These are phyloP conservation scores for Polytolypa hystricis DNA, from an alignment of 2,329 filamentous ascomycete genomes.

Conservation along the genomic window DNA sequence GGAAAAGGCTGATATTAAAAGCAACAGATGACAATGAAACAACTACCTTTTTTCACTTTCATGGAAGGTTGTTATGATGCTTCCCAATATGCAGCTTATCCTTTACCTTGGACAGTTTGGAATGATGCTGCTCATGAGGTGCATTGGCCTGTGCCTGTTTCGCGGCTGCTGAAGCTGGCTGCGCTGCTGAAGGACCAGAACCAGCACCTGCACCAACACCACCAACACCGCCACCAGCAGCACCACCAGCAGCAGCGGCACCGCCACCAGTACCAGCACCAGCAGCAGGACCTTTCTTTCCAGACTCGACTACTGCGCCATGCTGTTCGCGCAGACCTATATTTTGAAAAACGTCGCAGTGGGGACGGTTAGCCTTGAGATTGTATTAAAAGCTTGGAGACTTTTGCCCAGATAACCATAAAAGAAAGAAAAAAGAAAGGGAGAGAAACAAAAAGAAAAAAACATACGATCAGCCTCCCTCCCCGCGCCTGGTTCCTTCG, in stretches of 20 bases:
- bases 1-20: too few relatives aligned
- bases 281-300: not conserved
- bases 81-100: slow-evolving; percentile 24
- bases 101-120: slow-evolving; percentile 18
- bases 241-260: too few relatives aligned
- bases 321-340: not conserved
- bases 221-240: too few relatives aligned
- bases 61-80: too few relatives aligned
- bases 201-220: slow-evolving; percentile 1
- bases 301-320: not conserved
- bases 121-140: not conserved
- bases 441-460: slow-evolving; percentile 4
- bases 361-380: too few relatives aligned
- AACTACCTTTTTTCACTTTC: too few relatives aligned
- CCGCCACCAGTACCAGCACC: too few relatives aligned
- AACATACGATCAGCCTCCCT: slow-evolving; percentile 53
- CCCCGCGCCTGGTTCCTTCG: slow-evolving; percentile 49
- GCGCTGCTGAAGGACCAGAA: too few relatives aligned
- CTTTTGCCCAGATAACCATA: not conserved
- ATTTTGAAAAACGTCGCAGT: too few relatives aligned
- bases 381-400: too few relatives aligned
- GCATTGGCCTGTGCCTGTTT: not conserved
- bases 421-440: slow-evolving; percentile 1
- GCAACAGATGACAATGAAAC: too few relatives aligned
- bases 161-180: too few relatives aligned